Evolutionary conservation across 805 yeast species (phyloP).

Genomic region (Starmerella roubikii): DNA sequence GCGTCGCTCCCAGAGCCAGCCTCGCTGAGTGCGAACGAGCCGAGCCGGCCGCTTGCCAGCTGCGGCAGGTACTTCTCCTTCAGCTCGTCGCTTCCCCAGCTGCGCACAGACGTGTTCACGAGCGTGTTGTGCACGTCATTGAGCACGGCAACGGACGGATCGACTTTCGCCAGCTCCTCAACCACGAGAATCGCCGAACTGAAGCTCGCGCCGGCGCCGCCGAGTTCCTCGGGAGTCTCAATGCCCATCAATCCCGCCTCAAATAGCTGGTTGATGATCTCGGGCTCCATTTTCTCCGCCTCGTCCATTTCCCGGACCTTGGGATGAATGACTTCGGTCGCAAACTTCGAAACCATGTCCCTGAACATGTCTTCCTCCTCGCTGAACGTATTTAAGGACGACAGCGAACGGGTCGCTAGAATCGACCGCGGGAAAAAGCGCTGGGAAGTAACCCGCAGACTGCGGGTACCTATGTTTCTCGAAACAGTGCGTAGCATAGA

Average conservation of each 20-base stretch:
- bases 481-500: too few relatives aligned
- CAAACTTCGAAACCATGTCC: slow-evolving; percentile 30
- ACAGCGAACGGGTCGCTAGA: slow-evolving; percentile 6
- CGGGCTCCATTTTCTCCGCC: slow-evolving; percentile 20
- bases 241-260: slow-evolving; percentile 35
- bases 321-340: slow-evolving; percentile 30
- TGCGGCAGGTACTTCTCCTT: slow-evolving; percentile 31
- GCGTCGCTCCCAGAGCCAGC: slow-evolving; percentile 33
- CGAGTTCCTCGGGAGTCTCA: slow-evolving; percentile 34
- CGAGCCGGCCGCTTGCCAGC: slow-evolving; percentile 27
- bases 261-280: slow-evolving; percentile 19
- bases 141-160: slow-evolving; percentile 31
- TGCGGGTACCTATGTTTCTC: too few relatives aligned
- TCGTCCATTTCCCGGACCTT: slow-evolving; percentile 28
- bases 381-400: slow-evolving; percentile 26
- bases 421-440: too few relatives aligned
- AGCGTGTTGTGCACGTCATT: slow-evolving; percentile 36
- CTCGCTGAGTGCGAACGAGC: slow-evolving; percentile 32
- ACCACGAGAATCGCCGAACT: slow-evolving; percentile 34
- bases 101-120: slow-evolving; percentile 31
- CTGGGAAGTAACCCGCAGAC: too few relatives aligned
- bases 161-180: slow-evolving; percentile 34
- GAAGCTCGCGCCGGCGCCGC: slow-evolving; percentile 35
- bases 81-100: slow-evolving; percentile 28
- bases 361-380: slow-evolving; percentile 33